Percentiles rank a stretch among this genome's conserved stretches.
Conservation (phyloP, 148 eudicot genomes). For the Cornus controversa region DNA sequence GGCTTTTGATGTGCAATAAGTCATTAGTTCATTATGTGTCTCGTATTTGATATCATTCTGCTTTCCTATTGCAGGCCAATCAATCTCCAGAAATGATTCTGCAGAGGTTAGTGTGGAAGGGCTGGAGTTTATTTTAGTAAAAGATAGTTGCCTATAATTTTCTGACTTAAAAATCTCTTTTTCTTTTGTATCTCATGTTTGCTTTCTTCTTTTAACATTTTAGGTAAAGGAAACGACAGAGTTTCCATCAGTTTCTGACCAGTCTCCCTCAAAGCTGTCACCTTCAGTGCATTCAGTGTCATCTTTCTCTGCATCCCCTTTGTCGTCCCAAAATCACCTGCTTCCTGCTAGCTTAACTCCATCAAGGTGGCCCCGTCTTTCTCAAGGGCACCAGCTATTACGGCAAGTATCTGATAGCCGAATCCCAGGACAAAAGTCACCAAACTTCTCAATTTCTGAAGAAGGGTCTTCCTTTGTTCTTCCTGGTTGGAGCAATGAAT, state of each 20-base stretch:
- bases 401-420: slow-evolving; percentile 56
- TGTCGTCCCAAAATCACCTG: slow-evolving; percentile 46
- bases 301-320: slow-evolving; percentile 45
- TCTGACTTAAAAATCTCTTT: neutral
- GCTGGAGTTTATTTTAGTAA: neutral
- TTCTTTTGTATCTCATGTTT: neutral
- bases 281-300: slow-evolving; percentile 53
- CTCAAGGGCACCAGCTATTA: slow-evolving; percentile 38
- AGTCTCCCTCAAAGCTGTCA: slow-evolving; percentile 46
- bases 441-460: slow-evolving; percentile 47
- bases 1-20: neutral
- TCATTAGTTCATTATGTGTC: neutral
- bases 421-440: slow-evolving; percentile 54
- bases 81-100: neutral
- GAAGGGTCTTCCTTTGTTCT: slow-evolving; percentile 31
- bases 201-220: neutral
- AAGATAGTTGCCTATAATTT: neutral
- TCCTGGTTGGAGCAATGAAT: slow-evolving; percentile 48
- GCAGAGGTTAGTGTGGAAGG: neutral
- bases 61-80: neutral
- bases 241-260: slow-evolving; percentile 35
- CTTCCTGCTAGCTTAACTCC: slow-evolving; percentile 50
- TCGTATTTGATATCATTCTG: neutral
- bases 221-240: slow-evolving; percentile 49
- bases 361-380: slow-evolving; percentile 39